These are phyloP conservation scores for Isabelozyma pseudorhagii DNA, from an alignment of 805 yeast genomes.

Conservation along the genomic window DNA sequence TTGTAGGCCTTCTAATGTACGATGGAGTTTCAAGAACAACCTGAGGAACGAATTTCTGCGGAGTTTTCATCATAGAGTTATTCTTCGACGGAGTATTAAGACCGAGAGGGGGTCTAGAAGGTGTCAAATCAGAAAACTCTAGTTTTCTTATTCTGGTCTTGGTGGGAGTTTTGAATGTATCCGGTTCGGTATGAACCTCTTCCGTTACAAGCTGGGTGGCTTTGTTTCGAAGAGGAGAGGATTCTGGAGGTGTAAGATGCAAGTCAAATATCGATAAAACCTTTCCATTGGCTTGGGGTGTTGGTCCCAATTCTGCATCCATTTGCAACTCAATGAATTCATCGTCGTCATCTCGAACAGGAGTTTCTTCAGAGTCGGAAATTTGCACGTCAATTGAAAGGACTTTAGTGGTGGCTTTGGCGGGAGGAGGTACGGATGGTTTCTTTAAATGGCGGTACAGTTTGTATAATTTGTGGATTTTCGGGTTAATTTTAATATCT, in stretches of 20 bases:
- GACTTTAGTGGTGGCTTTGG: background rate
- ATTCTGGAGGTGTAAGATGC: constrained; percentile 39
- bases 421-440: constrained; percentile 7
- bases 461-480: constrained; percentile 30
- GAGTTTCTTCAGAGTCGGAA: constrained; percentile 3
- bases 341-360: constrained; percentile 10
- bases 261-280: constrained; percentile 72
- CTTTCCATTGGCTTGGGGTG: constrained; percentile 81
- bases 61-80: background rate
- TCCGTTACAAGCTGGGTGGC: background rate
- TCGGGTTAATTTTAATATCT: constrained; percentile 30
- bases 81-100: background rate
- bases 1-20: constrained; percentile 11
- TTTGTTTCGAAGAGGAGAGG: constrained; percentile 33
- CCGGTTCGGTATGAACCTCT: background rate
- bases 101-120: constrained; percentile 1
- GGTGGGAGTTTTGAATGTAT: constrained; percentile 34
- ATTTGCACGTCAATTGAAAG: background rate
- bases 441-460: constrained; percentile 15
- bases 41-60: background rate
- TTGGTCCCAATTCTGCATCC: constrained; percentile 65
- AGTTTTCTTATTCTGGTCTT: constrained; percentile 14
- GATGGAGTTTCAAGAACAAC: constrained; percentile 17
- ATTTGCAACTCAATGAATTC: constrained; percentile 4
- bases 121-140: constrained; percentile 6